These are phyloP conservation scores for Trichoderma sp. DNA, from an alignment of 2,329 filamentous ascomycete genomes.

Conservation along the genomic window DNA sequence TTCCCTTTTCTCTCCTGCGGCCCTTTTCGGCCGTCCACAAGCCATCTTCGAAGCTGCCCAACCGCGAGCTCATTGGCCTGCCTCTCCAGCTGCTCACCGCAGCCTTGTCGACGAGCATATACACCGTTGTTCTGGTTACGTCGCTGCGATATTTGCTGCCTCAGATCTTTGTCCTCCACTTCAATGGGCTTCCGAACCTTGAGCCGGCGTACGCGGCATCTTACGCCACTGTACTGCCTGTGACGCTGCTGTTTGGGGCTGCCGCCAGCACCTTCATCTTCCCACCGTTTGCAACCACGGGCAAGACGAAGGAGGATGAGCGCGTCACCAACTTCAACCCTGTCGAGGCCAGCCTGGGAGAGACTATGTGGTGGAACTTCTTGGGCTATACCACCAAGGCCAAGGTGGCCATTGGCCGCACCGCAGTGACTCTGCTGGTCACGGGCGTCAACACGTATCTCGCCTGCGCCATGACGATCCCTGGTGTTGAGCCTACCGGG, in stretches of 20 bases:
- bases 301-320: conserved; percentile 47
- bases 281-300: conserved; percentile 58
- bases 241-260: conserved; percentile 58
- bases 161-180: conserved; percentile 68
- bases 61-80: conserved; percentile 64
- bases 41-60: conserved; percentile 50
- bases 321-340: conserved; percentile 58
- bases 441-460: conserved; percentile 60
- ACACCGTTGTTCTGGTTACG: conserved; percentile 68
- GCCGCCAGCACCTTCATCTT: conserved; percentile 78
- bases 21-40: conserved; percentile 63
- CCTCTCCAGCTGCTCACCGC: conserved; percentile 63
- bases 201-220: conserved; percentile 63
- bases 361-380: conserved; percentile 71
- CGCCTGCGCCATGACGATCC: conserved; percentile 63
- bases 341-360: conserved; percentile 59
- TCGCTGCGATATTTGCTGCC: conserved; percentile 71
- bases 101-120: conserved; percentile 68
- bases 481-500: conserved; percentile 67
- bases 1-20: conserved; percentile 75
- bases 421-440: conserved; percentile 55
- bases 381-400: conserved; percentile 65
- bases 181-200: conserved; percentile 67
- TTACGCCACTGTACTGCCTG: conserved; percentile 59
- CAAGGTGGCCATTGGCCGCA: conserved; percentile 63